phyloP scores from a whole-genome alignment of 352 stramenopile species.

The Phytophthora colocasiae region DNA sequence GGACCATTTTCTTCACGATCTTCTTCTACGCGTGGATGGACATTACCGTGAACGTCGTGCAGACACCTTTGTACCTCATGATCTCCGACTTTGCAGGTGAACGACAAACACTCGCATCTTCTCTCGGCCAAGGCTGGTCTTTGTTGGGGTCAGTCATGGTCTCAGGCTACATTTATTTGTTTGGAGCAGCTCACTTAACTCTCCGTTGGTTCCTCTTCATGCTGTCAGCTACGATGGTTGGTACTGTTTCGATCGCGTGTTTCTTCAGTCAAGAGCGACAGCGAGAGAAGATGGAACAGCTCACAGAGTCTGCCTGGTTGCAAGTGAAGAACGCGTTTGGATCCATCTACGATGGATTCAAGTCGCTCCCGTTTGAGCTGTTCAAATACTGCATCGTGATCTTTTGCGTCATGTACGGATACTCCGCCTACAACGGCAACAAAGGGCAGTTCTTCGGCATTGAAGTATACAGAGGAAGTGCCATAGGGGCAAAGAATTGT shows the following conservation, averaged over 20 bases:
- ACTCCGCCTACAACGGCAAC: slow-evolving; percentile 58
- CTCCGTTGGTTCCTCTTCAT: slow-evolving; percentile 39
- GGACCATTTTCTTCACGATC: slow-evolving; percentile 35
- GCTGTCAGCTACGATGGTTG: slow-evolving; percentile 27
- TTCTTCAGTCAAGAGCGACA: slow-evolving; percentile 23
- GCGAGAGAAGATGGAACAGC: slow-evolving; percentile 21
- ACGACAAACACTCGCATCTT: slow-evolving; percentile 30
- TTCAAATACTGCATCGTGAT: slow-evolving; percentile 55
- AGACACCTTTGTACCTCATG: slow-evolving; percentile 29
- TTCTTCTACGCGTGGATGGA: slow-evolving; percentile 41
- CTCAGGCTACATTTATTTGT: slow-evolving; percentile 33
- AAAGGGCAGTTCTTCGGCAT: slow-evolving; percentile 42
- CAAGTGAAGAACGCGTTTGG: slow-evolving; percentile 27
- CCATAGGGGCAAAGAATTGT: slow-evolving; percentile 27
- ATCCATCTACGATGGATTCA: slow-evolving; percentile 48
- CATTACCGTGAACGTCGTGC: slow-evolving; percentile 38
- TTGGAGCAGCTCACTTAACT: slow-evolving; percentile 30
- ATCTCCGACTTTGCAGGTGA: slow-evolving; percentile 35
- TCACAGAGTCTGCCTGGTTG: slow-evolving; percentile 7
- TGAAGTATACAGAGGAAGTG: slow-evolving; percentile 21
- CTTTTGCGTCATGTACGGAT: slow-evolving; percentile 57
- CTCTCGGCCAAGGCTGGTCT: slow-evolving; percentile 28
- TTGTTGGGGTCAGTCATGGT: slow-evolving; percentile 24
- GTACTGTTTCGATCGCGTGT: slow-evolving; percentile 22
- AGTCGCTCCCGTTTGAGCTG: slow-evolving; percentile 44